Conservation (phyloP, 768 basidiomycete genomes). For the Mycena venus region DNA sequence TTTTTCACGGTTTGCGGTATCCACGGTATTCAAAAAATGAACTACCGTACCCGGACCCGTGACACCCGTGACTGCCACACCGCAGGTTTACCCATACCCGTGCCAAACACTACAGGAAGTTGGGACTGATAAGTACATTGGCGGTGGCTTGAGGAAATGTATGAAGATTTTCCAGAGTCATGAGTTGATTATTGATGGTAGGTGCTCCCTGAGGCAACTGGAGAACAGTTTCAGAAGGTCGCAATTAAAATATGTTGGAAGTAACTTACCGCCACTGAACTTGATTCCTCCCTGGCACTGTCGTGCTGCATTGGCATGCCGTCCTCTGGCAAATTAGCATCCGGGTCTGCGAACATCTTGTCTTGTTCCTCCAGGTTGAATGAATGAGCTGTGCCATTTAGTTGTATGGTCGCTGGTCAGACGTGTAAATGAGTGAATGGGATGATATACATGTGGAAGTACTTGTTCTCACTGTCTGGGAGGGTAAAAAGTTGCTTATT, state of each 20-base stretch:
- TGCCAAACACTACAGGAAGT: too few species aligned
- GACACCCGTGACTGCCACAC: too few species aligned
- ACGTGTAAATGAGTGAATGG: too few species aligned
- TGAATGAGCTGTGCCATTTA: neutral
- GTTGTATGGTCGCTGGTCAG: neutral
- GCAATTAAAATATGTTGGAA: neutral
- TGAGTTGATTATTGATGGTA: neutral
- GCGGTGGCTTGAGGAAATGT: neutral
- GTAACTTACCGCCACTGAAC: neutral
- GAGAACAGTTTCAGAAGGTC: neutral
- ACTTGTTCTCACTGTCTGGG: neutral
- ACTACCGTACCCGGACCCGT: too few species aligned
- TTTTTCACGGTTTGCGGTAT: too few species aligned
- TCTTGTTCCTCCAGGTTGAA: neutral
- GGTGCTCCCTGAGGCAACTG: neutral
- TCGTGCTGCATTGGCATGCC: too few species aligned
- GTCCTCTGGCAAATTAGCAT: neutral
- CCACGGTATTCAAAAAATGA: too few species aligned
- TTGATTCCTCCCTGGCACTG: neutral
- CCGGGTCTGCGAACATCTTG: neutral
- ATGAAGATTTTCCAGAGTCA: neutral
- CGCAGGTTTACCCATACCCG: too few species aligned
- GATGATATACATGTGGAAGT: neutral
- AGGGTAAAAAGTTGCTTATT: neutral
- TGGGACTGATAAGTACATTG: neutral